Base-by-base conservation (phyloP, 2,329 filamentous ascomycete genomes). In the Curvularia sp. region DNA sequence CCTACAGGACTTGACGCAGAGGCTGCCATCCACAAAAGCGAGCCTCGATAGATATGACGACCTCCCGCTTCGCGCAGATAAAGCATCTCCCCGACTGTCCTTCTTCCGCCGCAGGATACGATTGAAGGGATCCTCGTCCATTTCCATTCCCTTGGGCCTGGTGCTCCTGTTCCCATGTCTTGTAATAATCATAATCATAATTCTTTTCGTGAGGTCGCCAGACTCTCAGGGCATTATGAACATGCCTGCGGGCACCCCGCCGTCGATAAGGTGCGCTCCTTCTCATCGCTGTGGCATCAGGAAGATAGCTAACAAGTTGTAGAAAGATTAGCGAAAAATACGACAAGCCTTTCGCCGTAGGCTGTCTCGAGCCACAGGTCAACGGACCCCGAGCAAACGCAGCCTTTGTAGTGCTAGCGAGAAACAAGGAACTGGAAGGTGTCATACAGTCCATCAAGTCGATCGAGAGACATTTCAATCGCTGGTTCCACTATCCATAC, bases 401-500 rank as follows among this genome's bases (percentile, higher is more conserved):
- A 60, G 94, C 92, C 26, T 97, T 99, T 72, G 95, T 99, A 63
- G 93, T 99, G 39, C 85, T 99, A 59, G 95, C 95, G 54, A 85
- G 95, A 70, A 98, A 99, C 77, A 96, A 97, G 83, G 95, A 99
- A 80, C 79, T 99, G 64, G 93, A 97, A 0, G 95, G 95, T 60
- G 95, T 99, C 39, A 87, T 99, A 65, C 92, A 98, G 78, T 98
- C 95, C 9, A 86, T 99, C 77, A 97, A 97, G 82, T 98, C 94
- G 43, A 93, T 99, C 67, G 95, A 99, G 82, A 87, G 95, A 69
- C 95, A 99, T 80, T 99, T 99, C 86, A 99, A 99, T 80, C 88
- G 93, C 67, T 99, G 94, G 93, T 99, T 93, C 77, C 88, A 98
- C 79, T 99, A 99, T 77, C 95, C 95, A 26, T 99, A 98, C 75